Evolutionary conservation across 2,329 filamentous ascomycete genomes (phyloP), one percentile per base, ranked within the genome.

Genomic region (Fusarium tjaetaba): DNA sequence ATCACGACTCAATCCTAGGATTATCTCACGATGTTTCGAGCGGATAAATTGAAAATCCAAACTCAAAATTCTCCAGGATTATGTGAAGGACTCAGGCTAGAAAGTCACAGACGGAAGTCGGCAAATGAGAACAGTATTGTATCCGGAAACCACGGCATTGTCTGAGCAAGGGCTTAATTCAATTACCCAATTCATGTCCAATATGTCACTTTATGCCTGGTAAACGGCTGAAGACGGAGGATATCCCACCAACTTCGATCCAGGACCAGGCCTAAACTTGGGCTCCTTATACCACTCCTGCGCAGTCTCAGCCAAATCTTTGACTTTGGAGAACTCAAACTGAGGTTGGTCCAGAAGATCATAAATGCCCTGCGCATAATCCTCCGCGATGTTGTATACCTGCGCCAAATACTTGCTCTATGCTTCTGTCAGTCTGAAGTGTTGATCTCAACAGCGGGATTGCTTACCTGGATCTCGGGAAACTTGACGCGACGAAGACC

Each of bases 261-360:
- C 41, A 32, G 53, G 46, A 0, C 41, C 22, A 15, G 46, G 53
- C 14, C 62, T 68, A 5, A 68, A 68, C 7, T 48, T 53, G 30
- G 52, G 65, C 46, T 60, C 52, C 34, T 68, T 61, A n/a, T 53
- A 67, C 65, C 45, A 68, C 34, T 53, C 39, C 1, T 68, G 51
- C 4, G 46, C 46, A 42, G 52, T 67, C 22, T 68, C 62, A 20
- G 46, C 45, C 22, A 61, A 41, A 9, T 68, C 36, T 15, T 68
- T 61, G 5, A 68, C 41, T 3, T 61, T 53, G 2, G 53, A 48
- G 16, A 68, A 68, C 8, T 48, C 41, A 5, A 68, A 48, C 9
- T 53, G 34, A 4, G 41, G 41, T 16, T 61, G 28, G 0, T 48
- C 46, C 1, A 61, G n/a, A 36, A 49, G 65, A 58, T 61, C 36